phyloP scores from a whole-genome alignment of 139 green algal species.

The Astrephomene gubernaculifera region DNA sequence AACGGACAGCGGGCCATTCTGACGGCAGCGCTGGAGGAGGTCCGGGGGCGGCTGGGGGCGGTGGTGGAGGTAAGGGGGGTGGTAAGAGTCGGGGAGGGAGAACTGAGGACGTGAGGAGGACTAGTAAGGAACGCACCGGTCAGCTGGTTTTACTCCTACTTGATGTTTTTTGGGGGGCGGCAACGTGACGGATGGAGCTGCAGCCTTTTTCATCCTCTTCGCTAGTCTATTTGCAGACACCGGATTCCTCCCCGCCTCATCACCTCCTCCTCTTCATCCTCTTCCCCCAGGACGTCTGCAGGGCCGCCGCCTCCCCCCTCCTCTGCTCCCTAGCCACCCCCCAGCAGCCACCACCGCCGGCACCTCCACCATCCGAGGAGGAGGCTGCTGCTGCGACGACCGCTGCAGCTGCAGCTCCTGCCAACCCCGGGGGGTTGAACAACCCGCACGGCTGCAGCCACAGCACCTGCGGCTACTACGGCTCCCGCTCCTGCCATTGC shows the following conservation, averaged over 20 bases:
- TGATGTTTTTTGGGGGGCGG: too few species aligned
- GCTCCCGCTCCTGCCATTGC: not conserved
- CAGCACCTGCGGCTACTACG: not conserved
- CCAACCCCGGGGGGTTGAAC: not conserved
- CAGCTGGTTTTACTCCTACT: too few species aligned
- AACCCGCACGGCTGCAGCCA: too few species aligned
- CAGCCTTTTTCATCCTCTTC: too few species aligned
- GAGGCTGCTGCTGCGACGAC: not conserved
- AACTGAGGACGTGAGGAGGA: too few species aligned
- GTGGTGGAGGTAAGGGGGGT: constrained; percentile 8
- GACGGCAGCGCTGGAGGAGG: not conserved
- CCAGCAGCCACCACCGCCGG: not conserved
- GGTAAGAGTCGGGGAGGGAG: too few species aligned
- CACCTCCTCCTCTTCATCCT: not conserved
- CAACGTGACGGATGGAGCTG: too few species aligned
- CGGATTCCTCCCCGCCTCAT: not conserved
- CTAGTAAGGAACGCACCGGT: too few species aligned
- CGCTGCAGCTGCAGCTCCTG: not conserved
- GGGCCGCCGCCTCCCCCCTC: not conserved
- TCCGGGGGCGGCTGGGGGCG: not conserved
- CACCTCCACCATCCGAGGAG: not conserved
- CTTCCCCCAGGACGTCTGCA: not conserved
- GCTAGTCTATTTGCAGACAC: too few species aligned
- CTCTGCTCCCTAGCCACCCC: not conserved
- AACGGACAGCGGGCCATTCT: constrained; percentile 37